A percentile compares a stretch with the other conserved stretches of the same genome.
Evolutionary conservation across 1,284 basidiomycete species (phyloP).

Genomic region (Paramarasmius palmivorus): DNA sequence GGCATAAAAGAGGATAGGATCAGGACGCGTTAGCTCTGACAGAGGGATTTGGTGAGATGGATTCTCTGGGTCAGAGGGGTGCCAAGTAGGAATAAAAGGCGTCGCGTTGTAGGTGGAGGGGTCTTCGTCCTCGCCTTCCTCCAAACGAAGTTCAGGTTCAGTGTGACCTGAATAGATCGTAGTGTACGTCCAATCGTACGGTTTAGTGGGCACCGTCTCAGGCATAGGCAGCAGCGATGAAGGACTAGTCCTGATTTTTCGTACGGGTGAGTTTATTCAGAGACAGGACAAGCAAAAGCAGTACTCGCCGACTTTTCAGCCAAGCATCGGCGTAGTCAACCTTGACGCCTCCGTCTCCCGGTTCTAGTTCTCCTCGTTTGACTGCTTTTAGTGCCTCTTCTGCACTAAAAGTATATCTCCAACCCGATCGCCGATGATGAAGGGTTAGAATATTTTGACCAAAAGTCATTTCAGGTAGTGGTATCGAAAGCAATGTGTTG

Average conservation of each 20-base stretch:
- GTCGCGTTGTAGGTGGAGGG: conserved; percentile 11
- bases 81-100: conserved; percentile 38
- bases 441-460: conserved; percentile 82
- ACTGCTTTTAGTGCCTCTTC: conserved; percentile 74
- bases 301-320: conserved; percentile 79
- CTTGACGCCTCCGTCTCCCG: conserved; percentile 87
- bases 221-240: conserved; percentile 69
- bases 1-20: conserved; percentile 94
- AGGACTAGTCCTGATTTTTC: conserved; percentile 57
- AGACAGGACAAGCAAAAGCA: conserved; percentile 11
- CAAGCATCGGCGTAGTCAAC: conserved; percentile 95
- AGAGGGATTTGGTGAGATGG: conserved; percentile 72
- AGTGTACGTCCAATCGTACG: conserved; percentile 99
- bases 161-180: conserved; percentile 80
- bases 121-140: conserved; percentile 2
- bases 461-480: conserved; percentile 97
- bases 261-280: conserved; percentile 17
- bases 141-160: not conserved
- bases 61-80: conserved; percentile 52
- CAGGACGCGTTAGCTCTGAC: conserved; percentile 81
- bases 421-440: conserved; percentile 59
- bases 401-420: conserved; percentile 71
- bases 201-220: conserved; percentile 74
- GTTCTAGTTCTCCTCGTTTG: conserved; percentile 72
- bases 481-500: conserved; percentile 67